A percentile compares a stretch with the other conserved stretches of the same genome.
Evolutionary conservation across 768 basidiomycete species (phyloP).

Genomic region (Naganishia vishniacii): DNA sequence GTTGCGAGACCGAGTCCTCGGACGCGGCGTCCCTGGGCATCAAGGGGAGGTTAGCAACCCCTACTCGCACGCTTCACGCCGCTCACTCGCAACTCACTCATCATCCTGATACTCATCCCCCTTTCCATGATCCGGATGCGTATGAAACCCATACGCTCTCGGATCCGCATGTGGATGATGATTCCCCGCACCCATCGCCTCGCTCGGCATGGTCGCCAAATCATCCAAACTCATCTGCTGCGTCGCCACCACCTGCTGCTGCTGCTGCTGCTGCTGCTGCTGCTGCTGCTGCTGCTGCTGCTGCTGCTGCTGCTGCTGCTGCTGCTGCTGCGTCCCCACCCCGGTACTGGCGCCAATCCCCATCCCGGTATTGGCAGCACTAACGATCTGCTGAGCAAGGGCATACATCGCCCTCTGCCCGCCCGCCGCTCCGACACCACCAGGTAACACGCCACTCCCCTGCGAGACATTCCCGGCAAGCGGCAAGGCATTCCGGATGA

Average conservation of each 20-base stretch:
- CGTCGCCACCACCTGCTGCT: background rate
- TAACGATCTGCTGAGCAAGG: conserved; percentile 61
- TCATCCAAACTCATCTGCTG: conserved; percentile 12
- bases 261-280: conserved; percentile 31
- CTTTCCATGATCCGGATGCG: conserved; percentile 40
- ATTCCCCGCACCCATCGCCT: conserved; percentile 5
- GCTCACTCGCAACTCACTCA: too few relatives aligned
- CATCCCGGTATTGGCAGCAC: conserved; percentile 44
- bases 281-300: conserved; percentile 32
- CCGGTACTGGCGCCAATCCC: conserved; percentile 47
- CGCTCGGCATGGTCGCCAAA: conserved; percentile 10
- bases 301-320: too few relatives aligned
- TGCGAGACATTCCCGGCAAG: conserved; percentile 41
- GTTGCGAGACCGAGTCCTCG: conserved; percentile 16
- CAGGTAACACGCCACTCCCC: conserved; percentile 22
- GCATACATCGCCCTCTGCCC: conserved; percentile 64
- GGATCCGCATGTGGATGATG: conserved; percentile 18
- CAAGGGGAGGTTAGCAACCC: background rate
- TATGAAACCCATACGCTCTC: conserved; percentile 43
- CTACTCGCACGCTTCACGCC: too few relatives aligned
- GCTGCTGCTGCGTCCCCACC: too few relatives aligned
- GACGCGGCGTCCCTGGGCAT: background rate
- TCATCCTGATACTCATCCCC: conserved; percentile 18
- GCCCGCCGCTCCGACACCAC: conserved; percentile 41
- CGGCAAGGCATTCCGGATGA: conserved; percentile 57